Evolutionary conservation across 2,329 filamentous ascomycete species (phyloP), one percentile per base, ranked within the genome.

Genomic region (Arthrobotrys musiformis): DNA sequence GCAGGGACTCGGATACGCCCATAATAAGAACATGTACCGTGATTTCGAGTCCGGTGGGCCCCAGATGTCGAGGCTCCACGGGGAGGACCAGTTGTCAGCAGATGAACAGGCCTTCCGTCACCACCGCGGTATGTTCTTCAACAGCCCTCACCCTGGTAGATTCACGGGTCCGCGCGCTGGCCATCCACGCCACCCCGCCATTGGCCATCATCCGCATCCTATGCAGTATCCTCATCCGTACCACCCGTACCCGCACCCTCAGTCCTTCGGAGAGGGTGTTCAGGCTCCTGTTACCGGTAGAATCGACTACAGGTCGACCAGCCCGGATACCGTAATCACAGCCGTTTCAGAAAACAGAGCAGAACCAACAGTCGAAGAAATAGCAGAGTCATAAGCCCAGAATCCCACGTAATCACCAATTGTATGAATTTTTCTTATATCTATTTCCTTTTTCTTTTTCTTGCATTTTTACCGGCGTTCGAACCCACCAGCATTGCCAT

Each of bases 401-500:
- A n/a, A n/a, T n/a, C 46, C 46, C 22, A 35, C 30, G 30, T 35
- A 50, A 26, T 5, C 28, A 28, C 15, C 11, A 50, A 28, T 24
- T 24, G 11, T 7, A 9, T 4, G 6, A n/a, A 1, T 5, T 11
- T 35, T 19, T 37, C 28, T 35, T 19, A 11, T 37, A 15, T 2
- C 5, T 26, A 58, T n/a, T 24, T 24, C 33, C 54, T 58, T n/a
- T 58, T 58, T 13, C 54, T 58, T 7, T 58, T 58, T n/a, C 54
- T 58, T 26, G 54, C 19, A 26, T 58, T 58, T 58, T 58, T 58
- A 24, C 54, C 33, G 54, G 54, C 33, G 54, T 58, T 58, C 17
- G 54, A 33, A 24, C 54, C 54, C 19, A 40, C 54, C 8, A 58
- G 54, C 54, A 40, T 58, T 40, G 54, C 54, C 8, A 58, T 58